These are phyloP conservation scores for Moniliophthora roreri DNA, from an alignment of 1,284 basidiomycete species.

Conservation along the genomic window DNA sequence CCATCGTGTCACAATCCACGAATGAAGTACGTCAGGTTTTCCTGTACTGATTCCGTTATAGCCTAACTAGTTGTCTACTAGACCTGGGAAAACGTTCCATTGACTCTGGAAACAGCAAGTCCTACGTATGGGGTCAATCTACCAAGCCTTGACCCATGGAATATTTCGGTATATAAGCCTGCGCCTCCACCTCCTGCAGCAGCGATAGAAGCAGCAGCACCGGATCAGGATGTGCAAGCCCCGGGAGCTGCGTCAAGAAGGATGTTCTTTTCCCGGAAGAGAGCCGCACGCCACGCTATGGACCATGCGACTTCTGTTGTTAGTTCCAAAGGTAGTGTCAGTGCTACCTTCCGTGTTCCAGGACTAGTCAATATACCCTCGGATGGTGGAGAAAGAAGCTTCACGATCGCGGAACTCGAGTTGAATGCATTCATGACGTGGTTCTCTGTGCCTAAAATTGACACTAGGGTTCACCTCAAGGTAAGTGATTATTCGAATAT, in stretches of 20 bases:
- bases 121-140: conserved; percentile 1
- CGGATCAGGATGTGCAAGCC: too few relatives aligned
- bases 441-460: conserved; percentile 31
- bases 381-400: conserved; percentile 29
- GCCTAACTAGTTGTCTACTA: background rate
- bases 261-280: too few relatives aligned
- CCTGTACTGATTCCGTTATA: background rate
- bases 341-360: conserved; percentile 33
- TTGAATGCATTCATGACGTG: conserved; percentile 31
- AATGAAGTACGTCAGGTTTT: conserved; percentile 25
- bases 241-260: too few relatives aligned
- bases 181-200: background rate
- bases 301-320: conserved; percentile 15
- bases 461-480: conserved; percentile 30
- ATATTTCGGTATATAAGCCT: background rate
- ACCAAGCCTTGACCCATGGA: background rate
- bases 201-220: background rate
- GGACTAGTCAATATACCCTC: conserved; percentile 31
- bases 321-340: conserved; percentile 29
- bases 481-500: conserved; percentile 25
- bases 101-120: conserved; percentile 1
- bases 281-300: too few relatives aligned
- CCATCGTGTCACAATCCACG: conserved; percentile 30
- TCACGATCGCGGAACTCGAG: conserved; percentile 30
- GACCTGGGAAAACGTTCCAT: conserved; percentile 7